Conservation (phyloP, 441 rosid genomes). For the Adansonia rubrostipa region DNA sequence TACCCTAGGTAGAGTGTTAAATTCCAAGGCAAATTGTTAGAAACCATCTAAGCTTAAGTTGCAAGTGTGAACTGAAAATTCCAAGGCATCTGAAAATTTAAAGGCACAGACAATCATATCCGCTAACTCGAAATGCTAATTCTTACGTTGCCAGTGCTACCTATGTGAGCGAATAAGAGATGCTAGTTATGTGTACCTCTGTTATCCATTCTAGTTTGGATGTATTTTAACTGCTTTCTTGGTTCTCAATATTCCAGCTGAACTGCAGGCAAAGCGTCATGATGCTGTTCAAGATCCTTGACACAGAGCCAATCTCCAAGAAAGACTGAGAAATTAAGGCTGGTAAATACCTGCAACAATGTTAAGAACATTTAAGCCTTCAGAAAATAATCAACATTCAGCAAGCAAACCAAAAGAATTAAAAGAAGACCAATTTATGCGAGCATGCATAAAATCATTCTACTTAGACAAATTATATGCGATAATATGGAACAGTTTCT, state of each 20-base stretch:
- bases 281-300: constrained; percentile 90
- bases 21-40: neutral
- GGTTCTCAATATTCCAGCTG: constrained; percentile 96
- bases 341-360: constrained; percentile 72
- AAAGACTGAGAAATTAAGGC: constrained; percentile 95
- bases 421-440: neutral
- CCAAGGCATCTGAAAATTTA: neutral
- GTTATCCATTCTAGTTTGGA: constrained; percentile 82
- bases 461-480: neutral
- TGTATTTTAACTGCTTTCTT: constrained; percentile 73
- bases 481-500: neutral
- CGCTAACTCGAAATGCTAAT: constrained; percentile 19
- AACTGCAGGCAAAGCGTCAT: constrained; percentile 96
- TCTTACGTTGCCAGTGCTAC: neutral
- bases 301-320: constrained; percentile 94
- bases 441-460: neutral
- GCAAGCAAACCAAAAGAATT: neutral
- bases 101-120: neutral
- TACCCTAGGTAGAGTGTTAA: neutral
- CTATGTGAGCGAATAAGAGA: neutral
- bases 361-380: constrained; percentile 26
- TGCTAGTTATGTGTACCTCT: constrained; percentile 56
- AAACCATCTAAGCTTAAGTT: neutral
- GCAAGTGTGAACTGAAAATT: neutral
- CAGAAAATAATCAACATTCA: neutral